A percentile compares a stretch with the other conserved stretches of the same genome.
These are phyloP conservation scores for Thelonectria rubi DNA, from an alignment of 2,329 filamentous ascomycete species.

Conservation along the genomic window DNA sequence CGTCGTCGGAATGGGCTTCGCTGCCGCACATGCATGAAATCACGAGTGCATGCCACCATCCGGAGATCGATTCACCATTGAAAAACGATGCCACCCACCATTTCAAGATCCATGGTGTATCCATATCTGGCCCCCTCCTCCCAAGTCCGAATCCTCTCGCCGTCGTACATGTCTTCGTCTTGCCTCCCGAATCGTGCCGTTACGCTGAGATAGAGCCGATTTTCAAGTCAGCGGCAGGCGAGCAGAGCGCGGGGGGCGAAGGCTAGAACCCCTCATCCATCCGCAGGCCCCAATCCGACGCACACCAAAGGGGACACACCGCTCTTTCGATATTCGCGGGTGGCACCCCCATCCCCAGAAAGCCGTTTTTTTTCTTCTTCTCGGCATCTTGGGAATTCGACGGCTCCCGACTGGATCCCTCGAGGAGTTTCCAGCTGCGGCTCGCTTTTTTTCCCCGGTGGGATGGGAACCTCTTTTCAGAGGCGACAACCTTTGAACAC, in stretches of 20 bases:
- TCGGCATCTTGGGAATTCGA: conserved; percentile 20
- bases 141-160: neutral
- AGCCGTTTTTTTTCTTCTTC: conserved; percentile 10
- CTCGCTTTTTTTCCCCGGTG: neutral
- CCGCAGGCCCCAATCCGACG: conserved; percentile 30
- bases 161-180: conserved; percentile 5
- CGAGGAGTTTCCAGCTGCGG: neutral
- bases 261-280: conserved; percentile 35
- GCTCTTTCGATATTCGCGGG: conserved; percentile 35
- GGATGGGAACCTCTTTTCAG: neutral
- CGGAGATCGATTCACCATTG: conserved; percentile 31
- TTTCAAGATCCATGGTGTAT: conserved; percentile 4
- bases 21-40: conserved; percentile 39
- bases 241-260: conserved; percentile 23
- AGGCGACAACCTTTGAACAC: conserved; percentile 11
- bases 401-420: conserved; percentile 26
- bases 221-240: conserved; percentile 9
- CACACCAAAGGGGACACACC: conserved; percentile 35
- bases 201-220: conserved; percentile 14
- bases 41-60: conserved; percentile 38
- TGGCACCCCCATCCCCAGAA: conserved; percentile 15
- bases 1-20: conserved; percentile 12
- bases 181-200: conserved; percentile 23
- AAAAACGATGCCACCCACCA: conserved; percentile 29
- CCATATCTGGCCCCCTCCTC: conserved; percentile 1